Percentiles rank a stretch among this genome's conserved stretches.
Evolutionary conservation across 2,329 filamentous ascomycete species (phyloP).

Genomic region (Tolypocladium tropicale): DNA sequence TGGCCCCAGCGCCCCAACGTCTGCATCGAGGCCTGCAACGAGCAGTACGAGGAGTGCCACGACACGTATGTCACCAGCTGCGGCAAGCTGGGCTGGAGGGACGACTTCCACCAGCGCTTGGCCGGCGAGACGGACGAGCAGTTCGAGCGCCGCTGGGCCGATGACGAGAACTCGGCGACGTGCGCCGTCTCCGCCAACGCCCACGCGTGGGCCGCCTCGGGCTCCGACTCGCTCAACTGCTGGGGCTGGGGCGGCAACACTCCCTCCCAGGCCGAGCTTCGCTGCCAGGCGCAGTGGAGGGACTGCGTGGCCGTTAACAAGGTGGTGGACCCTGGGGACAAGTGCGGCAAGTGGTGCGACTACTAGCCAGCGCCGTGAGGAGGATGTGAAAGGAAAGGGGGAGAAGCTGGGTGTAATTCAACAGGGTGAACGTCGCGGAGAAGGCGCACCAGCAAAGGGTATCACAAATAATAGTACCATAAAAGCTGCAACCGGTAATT

Average conservation of each 20-base stretch:
- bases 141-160: conserved; percentile 12
- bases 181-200: conserved; percentile 2
- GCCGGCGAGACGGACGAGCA: conserved; percentile 12
- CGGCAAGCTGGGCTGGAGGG: conserved; percentile 19
- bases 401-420: too few relatives aligned
- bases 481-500: too few relatives aligned
- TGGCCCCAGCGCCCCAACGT: conserved; percentile 25
- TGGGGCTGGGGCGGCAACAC: conserved; percentile 20
- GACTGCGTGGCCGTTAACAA: conserved; percentile 37
- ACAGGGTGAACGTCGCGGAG: too few relatives aligned
- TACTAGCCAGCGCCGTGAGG: conserved; percentile 7
- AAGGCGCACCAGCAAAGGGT: too few relatives aligned
- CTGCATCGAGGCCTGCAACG: conserved; percentile 42
- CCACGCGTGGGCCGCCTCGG: conserved; percentile 5
- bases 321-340: conserved; percentile 21
- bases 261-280: conserved; percentile 20
- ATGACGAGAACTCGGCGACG: background rate
- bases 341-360: conserved; percentile 28
- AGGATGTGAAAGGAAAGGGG: too few relatives aligned
- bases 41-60: conserved; percentile 38
- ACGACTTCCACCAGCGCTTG: conserved; percentile 13
- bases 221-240: conserved; percentile 6
- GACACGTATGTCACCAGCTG: conserved; percentile 40
- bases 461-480: too few relatives aligned
- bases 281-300: conserved; percentile 38